Percentiles rank a stretch among this genome's conserved stretches.
These are phyloP conservation scores for Dioszegia hungarica DNA, from an alignment of 768 basidiomycete species.

Conservation along the genomic window DNA sequence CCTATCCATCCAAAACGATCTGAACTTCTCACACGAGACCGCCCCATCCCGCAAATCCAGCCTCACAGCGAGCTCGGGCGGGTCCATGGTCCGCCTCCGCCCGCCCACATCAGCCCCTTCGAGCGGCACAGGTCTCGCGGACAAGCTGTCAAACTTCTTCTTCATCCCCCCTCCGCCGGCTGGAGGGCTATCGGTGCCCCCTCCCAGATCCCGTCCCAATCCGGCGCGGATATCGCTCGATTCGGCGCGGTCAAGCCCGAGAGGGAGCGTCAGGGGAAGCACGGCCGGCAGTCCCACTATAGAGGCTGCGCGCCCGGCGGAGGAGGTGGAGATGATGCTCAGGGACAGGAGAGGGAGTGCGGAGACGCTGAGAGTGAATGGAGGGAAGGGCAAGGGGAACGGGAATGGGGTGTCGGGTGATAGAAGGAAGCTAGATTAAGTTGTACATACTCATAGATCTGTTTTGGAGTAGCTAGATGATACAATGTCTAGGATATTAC, in stretches of 20 bases:
- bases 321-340: constrained; percentile 4
- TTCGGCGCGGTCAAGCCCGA: background rate
- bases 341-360: background rate
- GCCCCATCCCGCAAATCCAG: background rate
- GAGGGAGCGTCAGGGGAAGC: too few relatives aligned
- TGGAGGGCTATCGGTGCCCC: background rate
- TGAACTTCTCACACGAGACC: constrained; percentile 15
- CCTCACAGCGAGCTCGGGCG: background rate
- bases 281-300: background rate
- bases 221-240: background rate
- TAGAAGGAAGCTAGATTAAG: background rate
- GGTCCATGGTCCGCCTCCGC: constrained; percentile 1
- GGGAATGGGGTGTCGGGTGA: too few relatives aligned
- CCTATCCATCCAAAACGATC: constrained; percentile 20
- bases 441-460: too few relatives aligned
- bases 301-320: background rate
- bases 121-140: constrained; percentile 4
- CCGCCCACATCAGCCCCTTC: constrained; percentile 4
- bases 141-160: constrained; percentile 28
- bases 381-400: background rate
- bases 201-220: background rate
- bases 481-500: too few relatives aligned
- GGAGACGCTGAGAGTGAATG: background rate
- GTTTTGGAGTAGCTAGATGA: too few relatives aligned
- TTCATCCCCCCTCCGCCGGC: constrained; percentile 30